Base-by-base conservation (phyloP, 202 grass and related monocot species). In the Hordeum pubiflorum region DNA sequence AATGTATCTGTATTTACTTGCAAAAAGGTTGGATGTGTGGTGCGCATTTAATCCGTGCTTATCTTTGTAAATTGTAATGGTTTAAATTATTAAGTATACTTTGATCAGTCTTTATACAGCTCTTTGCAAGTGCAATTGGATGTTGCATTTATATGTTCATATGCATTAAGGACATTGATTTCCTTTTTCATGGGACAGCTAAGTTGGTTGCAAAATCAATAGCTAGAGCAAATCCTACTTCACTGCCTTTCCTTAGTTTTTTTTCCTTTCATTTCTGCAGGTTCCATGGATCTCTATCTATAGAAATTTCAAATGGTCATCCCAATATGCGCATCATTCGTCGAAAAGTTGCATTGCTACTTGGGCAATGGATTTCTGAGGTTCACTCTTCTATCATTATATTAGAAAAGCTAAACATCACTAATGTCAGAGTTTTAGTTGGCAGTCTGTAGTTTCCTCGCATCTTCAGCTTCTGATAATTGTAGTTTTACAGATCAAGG, bases 341-440 rank as follows among this genome's bases (percentile, higher is more conserved):
- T 82, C 87, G 92, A 76, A 99, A 93, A 90, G 93, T 99, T 83
- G 96, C 92, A 58, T 85, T 95, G 83, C 58, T 99, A 73, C 92
- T 93, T 65, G 96, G 96, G 27, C 90, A 99, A 78, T 99, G 96
- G 96, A 90, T 94, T 89, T 95, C 96, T 81, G 90, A 99, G 96
- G 96, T 99, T 79, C 3, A 57, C 33, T 83, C 50, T 40, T 82
- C 29, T 78, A 83, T 81, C 34, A 86, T 56, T 80, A 39, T 87
- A 72, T 82, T 37, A 38, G 71, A 60, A 77, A 78, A 83, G 7
- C 40, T 60, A 78, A 73, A 44, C 50, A 54, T 7, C 65, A 36
- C 18, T 40, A 20, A 39, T 29, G 10, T 15, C 34, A 70, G 46
- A 83, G 15, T 44, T 83, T 33, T 63, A 22, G 59, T 63, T 34